Percentiles rank a stretch among this genome's conserved stretches.
Conservation (phyloP, 371 early-diverging fungal genomes). For the Capniomyces stellatus region DNA sequence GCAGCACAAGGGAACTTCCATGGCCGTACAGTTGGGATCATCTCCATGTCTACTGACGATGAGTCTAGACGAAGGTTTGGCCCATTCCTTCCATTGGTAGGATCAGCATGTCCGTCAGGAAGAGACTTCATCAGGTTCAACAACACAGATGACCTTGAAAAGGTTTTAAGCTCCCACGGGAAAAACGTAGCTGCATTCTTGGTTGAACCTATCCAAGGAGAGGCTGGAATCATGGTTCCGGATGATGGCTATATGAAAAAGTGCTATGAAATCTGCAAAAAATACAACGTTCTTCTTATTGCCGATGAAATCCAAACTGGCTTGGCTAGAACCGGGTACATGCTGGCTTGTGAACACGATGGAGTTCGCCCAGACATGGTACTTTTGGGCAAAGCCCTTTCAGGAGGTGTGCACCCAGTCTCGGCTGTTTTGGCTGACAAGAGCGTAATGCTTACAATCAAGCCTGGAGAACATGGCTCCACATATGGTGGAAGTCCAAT, state of each 20-base stretch:
- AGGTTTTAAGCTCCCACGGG: conserved; percentile 62
- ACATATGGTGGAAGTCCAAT: conserved; percentile 96
- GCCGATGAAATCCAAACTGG: conserved; percentile 98
- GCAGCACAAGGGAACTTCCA: conserved; percentile 87
- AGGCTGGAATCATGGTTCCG: conserved; percentile 93
- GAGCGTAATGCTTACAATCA: conserved; percentile 82
- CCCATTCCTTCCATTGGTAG: conserved; percentile 79
- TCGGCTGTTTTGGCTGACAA: conserved; percentile 75
- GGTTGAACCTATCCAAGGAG: conserved; percentile 97
- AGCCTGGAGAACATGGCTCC: conserved; percentile 92
- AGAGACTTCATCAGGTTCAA: conserved; percentile 58
- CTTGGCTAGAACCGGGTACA: conserved; percentile 81
- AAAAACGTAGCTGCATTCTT: conserved; percentile 76
- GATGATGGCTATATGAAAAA: conserved; percentile 73
- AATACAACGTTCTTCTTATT: conserved; percentile 91
- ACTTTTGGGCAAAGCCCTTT: conserved; percentile 89
- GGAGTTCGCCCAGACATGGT: conserved; percentile 80
- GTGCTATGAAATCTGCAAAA: conserved; percentile 76
- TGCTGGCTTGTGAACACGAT: conserved; percentile 84
- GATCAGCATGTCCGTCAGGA: conserved; percentile 53
- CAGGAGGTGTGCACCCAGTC: conserved; percentile 91
- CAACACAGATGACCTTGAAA: conserved; percentile 70
- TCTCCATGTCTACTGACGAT: conserved; percentile 90
- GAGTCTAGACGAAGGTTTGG: conserved; percentile 75
- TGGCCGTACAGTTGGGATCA: conserved; percentile 87